Percentiles rank a stretch among this genome's conserved stretches.
Conservation (phyloP, 768 basidiomycete species). For the Auriscalpium microsporum region DNA sequence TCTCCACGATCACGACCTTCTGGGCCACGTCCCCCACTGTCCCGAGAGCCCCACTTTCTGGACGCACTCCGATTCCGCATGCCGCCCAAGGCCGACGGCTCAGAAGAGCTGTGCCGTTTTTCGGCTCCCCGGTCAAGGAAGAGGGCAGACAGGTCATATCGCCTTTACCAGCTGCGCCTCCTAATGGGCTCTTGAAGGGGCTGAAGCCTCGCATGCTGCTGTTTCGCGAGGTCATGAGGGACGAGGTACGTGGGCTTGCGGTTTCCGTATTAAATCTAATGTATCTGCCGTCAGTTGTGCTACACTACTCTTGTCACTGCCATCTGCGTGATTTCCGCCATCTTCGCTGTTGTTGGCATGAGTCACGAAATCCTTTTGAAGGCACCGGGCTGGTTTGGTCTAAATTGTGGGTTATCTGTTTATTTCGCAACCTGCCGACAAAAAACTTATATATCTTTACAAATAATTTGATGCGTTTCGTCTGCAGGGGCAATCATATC, state of each 20-base stretch:
- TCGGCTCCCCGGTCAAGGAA: background rate
- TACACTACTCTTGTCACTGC: background rate
- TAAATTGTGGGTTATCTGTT: background rate
- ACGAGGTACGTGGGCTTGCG: background rate
- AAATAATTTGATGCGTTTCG: background rate
- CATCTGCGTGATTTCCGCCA: background rate
- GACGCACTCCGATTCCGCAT: background rate
- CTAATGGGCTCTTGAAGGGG: background rate
- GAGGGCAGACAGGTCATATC: background rate
- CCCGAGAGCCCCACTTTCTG: background rate
- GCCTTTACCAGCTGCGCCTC: background rate
- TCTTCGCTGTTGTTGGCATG: background rate
- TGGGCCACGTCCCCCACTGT: background rate
- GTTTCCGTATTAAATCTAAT: background rate
- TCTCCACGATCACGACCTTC: background rate
- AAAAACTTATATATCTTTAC: too few species aligned
- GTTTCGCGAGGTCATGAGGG: background rate
- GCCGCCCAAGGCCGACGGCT: background rate
- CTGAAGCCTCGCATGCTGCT: background rate
- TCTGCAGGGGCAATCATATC: background rate
- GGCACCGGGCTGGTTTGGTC: background rate
- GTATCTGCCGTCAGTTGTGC: background rate
- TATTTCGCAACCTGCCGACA: too few species aligned
- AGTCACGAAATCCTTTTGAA: background rate
- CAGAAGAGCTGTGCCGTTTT: background rate